These are phyloP conservation scores for Cordyceps cateniannulata DNA, from an alignment of 2,329 filamentous ascomycete species.

Conservation along the genomic window DNA sequence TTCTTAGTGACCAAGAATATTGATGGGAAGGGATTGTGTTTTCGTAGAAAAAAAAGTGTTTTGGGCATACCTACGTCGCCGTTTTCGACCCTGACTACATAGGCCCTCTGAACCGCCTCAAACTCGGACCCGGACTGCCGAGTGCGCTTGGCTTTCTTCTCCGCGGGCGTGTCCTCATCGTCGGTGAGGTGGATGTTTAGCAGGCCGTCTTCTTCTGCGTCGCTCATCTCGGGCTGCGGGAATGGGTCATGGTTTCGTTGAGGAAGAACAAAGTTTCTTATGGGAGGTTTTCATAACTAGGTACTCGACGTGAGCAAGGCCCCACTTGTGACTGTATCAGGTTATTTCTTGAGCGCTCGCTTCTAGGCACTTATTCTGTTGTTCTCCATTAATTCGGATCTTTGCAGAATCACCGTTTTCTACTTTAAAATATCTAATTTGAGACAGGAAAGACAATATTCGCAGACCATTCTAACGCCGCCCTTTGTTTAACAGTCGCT, in stretches of 20 bases:
- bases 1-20: neutral
- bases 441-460: too few species aligned
- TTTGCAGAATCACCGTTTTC: too few species aligned
- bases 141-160: conserved; percentile 28
- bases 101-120: conserved; percentile 37
- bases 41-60: neutral
- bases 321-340: too few species aligned
- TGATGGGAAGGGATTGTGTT: neutral
- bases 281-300: neutral
- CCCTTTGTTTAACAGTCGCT: too few species aligned
- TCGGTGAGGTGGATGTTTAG: conserved; percentile 27
- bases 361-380: too few species aligned
- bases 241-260: neutral
- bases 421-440: too few species aligned
- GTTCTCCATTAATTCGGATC: too few species aligned
- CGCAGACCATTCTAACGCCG: too few species aligned
- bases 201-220: conserved; percentile 23
- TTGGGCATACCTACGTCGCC: conserved; percentile 40
- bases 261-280: neutral
- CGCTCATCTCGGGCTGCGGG: neutral
- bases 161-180: conserved; percentile 22
- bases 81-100: conserved; percentile 45
- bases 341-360: too few species aligned
- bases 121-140: conserved; percentile 46
- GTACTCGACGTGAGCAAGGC: too few species aligned